Conservation (phyloP, 2,329 filamentous ascomycete species). For the Huntiella decipiens region DNA sequence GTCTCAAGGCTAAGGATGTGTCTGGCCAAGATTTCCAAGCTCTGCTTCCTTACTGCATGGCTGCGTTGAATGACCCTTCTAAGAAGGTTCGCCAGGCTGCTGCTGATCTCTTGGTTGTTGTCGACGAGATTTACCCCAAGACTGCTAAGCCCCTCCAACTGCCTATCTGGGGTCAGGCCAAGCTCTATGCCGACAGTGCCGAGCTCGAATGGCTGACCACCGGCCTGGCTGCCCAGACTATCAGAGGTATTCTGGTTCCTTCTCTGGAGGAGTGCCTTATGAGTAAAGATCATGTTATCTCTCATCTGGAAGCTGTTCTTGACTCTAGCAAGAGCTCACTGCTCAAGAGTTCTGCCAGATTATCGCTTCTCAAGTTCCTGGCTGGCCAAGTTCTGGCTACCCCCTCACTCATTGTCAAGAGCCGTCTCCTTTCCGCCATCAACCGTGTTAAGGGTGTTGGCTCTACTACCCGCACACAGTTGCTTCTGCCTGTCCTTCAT, state of each 20-base stretch:
- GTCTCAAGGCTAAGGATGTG: constrained; percentile 32
- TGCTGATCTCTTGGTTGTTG: constrained; percentile 41
- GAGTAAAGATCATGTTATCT: constrained; percentile 51
- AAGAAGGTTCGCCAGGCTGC: constrained; percentile 60
- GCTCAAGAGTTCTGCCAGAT: constrained; percentile 37
- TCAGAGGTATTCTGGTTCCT: constrained; percentile 51
- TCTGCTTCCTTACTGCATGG: constrained; percentile 63
- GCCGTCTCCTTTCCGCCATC: constrained; percentile 50
- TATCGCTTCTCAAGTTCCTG: constrained; percentile 51
- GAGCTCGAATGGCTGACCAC: constrained; percentile 38
- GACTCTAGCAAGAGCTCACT: constrained; percentile 29
- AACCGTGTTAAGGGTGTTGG: constrained; percentile 55
- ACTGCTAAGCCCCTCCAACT: constrained; percentile 19
- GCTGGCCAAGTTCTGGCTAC: constrained; percentile 52
- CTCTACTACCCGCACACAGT: constrained; percentile 47
- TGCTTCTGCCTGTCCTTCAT: constrained; percentile 56
- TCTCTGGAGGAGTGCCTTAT: constrained; percentile 71
- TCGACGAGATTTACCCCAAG: constrained; percentile 30
- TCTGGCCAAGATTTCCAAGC: constrained; percentile 50
- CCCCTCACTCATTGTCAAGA: constrained; percentile 50
- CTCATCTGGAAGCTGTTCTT: constrained; percentile 31
- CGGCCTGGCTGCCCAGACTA: constrained; percentile 38
- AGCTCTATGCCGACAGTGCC: constrained; percentile 42
- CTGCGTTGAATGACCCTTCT: constrained; percentile 56
- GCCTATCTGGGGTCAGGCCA: constrained; percentile 38